phyloP scores from a whole-genome alignment of 2,329 filamentous ascomycete species.

The Apiospora malaysiana region DNA sequence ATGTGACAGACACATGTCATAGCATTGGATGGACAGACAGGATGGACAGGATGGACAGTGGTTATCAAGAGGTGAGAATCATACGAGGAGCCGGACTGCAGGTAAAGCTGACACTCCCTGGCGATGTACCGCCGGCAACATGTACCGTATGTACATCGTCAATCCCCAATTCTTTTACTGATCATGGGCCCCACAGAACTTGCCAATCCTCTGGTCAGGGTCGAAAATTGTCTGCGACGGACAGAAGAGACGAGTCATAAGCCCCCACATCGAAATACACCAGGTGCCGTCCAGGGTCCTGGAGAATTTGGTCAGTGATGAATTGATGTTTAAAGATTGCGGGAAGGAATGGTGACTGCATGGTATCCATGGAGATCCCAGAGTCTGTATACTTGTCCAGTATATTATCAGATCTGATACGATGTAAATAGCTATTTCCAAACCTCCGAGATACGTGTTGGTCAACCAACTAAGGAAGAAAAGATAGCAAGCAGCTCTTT shows the following conservation, averaged over 20 bases:
- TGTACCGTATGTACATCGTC: background rate
- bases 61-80: background rate
- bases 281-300: background rate
- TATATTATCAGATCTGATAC: background rate
- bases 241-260: background rate
- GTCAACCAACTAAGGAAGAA: background rate
- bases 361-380: too few relatives aligned
- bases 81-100: background rate
- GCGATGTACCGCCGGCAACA: background rate
- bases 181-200: background rate
- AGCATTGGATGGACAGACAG: background rate
- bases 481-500: background rate
- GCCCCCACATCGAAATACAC: constrained; percentile 11
- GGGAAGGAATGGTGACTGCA: background rate
- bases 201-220: background rate
- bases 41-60: background rate
- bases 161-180: background rate
- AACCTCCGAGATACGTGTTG: background rate
- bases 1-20: constrained; percentile 13
- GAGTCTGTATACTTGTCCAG: background rate
- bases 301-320: background rate
- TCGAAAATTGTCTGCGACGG: background rate
- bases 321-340: background rate
- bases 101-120: background rate
- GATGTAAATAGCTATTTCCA: background rate